Base-by-base conservation (phyloP, 768 basidiomycete species). In the Ramaria sp. region DNA sequence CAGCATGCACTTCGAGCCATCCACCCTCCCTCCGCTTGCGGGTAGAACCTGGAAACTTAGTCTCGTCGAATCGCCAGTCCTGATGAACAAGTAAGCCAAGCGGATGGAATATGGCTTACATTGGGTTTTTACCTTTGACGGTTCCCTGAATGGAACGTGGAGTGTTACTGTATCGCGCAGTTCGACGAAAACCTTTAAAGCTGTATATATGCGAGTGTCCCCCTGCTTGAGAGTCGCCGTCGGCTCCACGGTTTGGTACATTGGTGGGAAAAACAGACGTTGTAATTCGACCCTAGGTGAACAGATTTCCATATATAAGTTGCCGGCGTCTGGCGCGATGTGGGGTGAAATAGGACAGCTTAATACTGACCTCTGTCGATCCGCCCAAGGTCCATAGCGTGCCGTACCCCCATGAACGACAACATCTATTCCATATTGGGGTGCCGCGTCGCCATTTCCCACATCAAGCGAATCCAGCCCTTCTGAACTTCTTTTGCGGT, bases 311-410 rank as follows among this genome's bases (percentile, higher is more conserved):
- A 34, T 9, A 12, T 53, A 10, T 39, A 42, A 17, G 6, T 53
- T 39, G 42, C 20, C 17, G 20, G 42, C 6, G 31, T n/a, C 10
- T 45, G 13, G 27, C 27, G 13, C 13, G 4, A 20, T 47, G n/a
- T 24, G 43, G 4, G 31, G 17, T 59, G 34, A 54, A 30, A 54
- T 22, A 41, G 6, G 12, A 50, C 17, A 2, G 30, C 39, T 37
- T 10, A 22, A 20, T 59, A 51, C 71, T 63, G 65, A 84, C 89
- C 93, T 76, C 69, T 96, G 95, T 24, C 94, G 78, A 70, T 98
- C 95, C 22, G 93, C 87, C 95, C 95, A 98, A 3, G 95, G 95
- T 4, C 95, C 95, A 66, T 97, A 98, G 19, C 81, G 78, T 37
- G 96, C 61, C 37, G 76, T 68, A 0, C 91, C 94, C 17, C 83